Evolutionary conservation across 2,329 filamentous ascomycete species (phyloP), one percentile per base, ranked within the genome.

Genomic region (Penicillium sp.): DNA sequence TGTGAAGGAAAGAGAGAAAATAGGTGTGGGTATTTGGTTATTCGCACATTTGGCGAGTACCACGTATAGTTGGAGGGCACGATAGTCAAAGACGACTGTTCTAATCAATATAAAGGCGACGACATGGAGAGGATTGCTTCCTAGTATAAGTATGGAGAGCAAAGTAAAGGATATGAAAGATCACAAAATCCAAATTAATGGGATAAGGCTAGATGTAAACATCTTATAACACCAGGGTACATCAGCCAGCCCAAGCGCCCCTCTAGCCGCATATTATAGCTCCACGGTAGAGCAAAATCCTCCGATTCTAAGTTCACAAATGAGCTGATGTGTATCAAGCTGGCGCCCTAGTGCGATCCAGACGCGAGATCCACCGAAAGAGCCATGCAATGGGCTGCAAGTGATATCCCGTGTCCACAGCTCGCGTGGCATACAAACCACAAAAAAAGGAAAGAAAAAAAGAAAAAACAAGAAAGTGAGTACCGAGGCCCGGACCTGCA

Each of bases 341-440:
- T 37, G 45, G 38, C 40, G 22, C 47, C 31, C 45, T 35, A 50
- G 19, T 47, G 33, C 42, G 33, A 57, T 55, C 49, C 49, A 44
- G 34, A 53, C 43, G 15, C 45, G 22, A 46, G 37, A 41, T 42
- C 52, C 49, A 54, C 52, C 19, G 15, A 17, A 13, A 22, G 34
- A 10, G 43, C 32, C 29, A 34, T 51, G 37, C 48, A 31, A 10
- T n/a, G 26, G 38, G 17, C 41, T 42, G 38, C 35, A 35, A 34
- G 31, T 35, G 35, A 41, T 13, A 5, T 35, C 33, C 19, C 49
- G 38, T 35, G 12, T n/a, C 17, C 38, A 39, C 41, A 26, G 8
- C 38, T 54, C 48, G 53, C 48, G 45, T 54, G 53, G 51, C 46
- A 49, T 42, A 28, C 12, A 37, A 19, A 28, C 31, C 3, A n/a